Evolutionary conservation across 1,284 basidiomycete species (phyloP).

Genomic region (Tilletia setariae): DNA sequence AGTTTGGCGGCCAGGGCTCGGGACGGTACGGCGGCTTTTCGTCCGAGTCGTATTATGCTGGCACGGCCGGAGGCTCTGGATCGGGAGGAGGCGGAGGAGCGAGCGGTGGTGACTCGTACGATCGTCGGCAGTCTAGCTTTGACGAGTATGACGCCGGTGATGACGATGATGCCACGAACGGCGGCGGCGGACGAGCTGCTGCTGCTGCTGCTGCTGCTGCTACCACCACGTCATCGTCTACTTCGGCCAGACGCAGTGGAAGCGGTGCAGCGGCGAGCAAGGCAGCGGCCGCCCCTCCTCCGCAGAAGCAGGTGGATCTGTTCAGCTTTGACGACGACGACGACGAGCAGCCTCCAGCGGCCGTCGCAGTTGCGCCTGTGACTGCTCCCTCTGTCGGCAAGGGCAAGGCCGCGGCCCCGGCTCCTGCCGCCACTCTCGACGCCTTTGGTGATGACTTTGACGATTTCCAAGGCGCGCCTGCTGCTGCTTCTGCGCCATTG

Average conservation of each 20-base stretch:
- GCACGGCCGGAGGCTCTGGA: constrained; percentile 37
- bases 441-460: constrained; percentile 47
- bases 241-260: constrained; percentile 17
- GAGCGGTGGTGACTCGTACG: constrained; percentile 60
- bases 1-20: constrained; percentile 62
- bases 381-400: constrained; percentile 30
- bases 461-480: constrained; percentile 66
- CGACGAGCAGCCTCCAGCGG: too few relatives aligned
- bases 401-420: constrained; percentile 10
- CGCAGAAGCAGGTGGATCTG: constrained; percentile 62
- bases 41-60: constrained; percentile 63
- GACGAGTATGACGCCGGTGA: constrained; percentile 98
- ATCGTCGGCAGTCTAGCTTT: constrained; percentile 57
- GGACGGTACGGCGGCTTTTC: constrained; percentile 80
- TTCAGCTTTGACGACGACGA: constrained; percentile 74
- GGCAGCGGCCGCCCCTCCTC: constrained; percentile 24
- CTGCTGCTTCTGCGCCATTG: constrained; percentile 38
- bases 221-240: constrained; percentile 18
- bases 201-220: background rate
- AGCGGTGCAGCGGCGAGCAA: constrained; percentile 55
- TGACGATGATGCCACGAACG: constrained; percentile 65
- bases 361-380: constrained; percentile 56
- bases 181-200: background rate
- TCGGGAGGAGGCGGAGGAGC: constrained; percentile 60
- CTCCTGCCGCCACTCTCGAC: constrained; percentile 20